These are phyloP conservation scores for Xerocomellus intermedius DNA, from an alignment of 768 basidiomycete species.

Conservation along the genomic window DNA sequence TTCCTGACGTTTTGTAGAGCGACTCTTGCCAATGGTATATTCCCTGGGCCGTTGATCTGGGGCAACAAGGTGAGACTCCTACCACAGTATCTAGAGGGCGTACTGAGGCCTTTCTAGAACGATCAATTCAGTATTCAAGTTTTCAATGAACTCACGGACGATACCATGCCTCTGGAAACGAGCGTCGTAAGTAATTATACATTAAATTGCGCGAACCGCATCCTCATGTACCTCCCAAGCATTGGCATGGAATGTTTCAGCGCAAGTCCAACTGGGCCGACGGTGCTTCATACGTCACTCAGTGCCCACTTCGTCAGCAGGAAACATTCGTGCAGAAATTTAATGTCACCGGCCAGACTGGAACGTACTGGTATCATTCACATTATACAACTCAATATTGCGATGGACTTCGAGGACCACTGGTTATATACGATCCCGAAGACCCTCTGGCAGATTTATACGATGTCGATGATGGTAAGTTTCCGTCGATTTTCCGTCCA, in stretches of 20 bases:
- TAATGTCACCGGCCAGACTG: conserved; percentile 16
- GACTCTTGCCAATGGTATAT: not conserved
- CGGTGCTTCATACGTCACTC: not conserved
- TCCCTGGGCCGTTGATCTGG: conserved; percentile 45
- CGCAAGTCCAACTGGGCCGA: conserved; percentile 7
- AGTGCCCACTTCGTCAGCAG: conserved; percentile 2
- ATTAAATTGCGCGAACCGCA: not conserved
- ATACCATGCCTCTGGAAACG: conserved; percentile 47
- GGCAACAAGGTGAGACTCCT: conserved; percentile 32
- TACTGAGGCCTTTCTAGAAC: not conserved
- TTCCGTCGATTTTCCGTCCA: not conserved
- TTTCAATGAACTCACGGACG: conserved; percentile 30
- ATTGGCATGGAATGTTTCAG: conserved; percentile 6
- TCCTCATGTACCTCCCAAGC: conserved; percentile 7
- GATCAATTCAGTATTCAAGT: not conserved
- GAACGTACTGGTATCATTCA: conserved; percentile 46
- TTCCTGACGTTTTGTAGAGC: too few species aligned
- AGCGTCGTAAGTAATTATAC: conserved; percentile 28
- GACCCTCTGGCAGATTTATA: conserved; percentile 28
- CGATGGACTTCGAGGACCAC: conserved; percentile 25
- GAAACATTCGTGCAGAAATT: conserved; percentile 39
- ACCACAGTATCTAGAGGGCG: not conserved
- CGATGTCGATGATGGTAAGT: conserved; percentile 41
- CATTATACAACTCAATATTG: conserved; percentile 1
- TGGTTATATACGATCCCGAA: conserved; percentile 14